Evolutionary conservation across 2,329 filamentous ascomycete genomes (phyloP), one percentile per base, ranked within the genome.

Genomic region (Pestalotiopsis sp.): DNA sequence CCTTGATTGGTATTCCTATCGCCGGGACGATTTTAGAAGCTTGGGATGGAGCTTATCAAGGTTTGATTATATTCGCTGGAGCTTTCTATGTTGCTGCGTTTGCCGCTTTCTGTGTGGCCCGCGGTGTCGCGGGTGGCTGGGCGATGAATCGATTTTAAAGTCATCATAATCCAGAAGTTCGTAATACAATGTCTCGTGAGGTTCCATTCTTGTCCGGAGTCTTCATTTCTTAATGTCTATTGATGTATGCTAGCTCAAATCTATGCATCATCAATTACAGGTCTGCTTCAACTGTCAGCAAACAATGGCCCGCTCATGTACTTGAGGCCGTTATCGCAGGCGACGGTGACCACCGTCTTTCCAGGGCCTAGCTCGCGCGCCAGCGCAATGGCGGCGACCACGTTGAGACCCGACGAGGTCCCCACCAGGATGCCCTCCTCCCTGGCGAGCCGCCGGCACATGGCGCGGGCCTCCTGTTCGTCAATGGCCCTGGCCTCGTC

Each of bases 341-440:
- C 61, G 17, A 64, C 61, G 1, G 61, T 64, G 4, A 49, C 61
- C 11, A 64, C 61, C n/a, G 61, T 64, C 25, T 64, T 64, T 36
- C 61, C 61, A 6, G 39, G 17, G 20, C 61, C 61, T 17, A 64
- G 39, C 49, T 64, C 41, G 1, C 9, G 13, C 20, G 61, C 61
- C 25, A 64, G 39, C n/a, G 17, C 23, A 20, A 64, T 45, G 14
- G 61, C 61, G 20, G 61, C 61, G 11, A 64, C 61, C n/a, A 64
- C 61, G 23, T 64, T 64, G n/a, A 64, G 12, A 12, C 61, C 61
- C 23, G 61, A 49, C 20, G 61, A 64, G 0, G 61, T 64, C 23
- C 61, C 61, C n/a, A 64, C 61, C n/a, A 64, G 61, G 7, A 64
- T 45, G 5, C 61, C 61, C 25, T 64, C 61, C 13, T 64, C 61